phyloP scores from a whole-genome alignment of 331 rosid genomes.

The Quercus lobata region DNA sequence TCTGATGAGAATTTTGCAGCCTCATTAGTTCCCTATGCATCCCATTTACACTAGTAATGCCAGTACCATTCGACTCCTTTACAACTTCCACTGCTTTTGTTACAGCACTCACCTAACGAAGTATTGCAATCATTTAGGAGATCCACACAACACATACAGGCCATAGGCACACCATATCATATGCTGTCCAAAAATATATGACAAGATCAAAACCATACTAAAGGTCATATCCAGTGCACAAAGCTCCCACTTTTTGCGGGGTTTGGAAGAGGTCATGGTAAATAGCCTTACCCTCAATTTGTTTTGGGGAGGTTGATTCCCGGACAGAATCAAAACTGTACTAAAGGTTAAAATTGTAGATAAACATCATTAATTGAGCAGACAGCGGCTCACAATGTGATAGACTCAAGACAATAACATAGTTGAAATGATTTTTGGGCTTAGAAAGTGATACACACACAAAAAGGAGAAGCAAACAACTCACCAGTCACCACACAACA shows the following conservation, averaged over 20 bases:
- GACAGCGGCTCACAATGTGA: too few species aligned
- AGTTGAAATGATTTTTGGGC: too few species aligned
- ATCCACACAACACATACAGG: not conserved
- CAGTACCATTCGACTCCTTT: constrained; percentile 41
- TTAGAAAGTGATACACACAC: too few species aligned
- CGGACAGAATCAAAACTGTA: not conserved
- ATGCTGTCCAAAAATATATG: not conserved
- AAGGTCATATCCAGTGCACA: not conserved
- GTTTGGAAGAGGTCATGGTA: too few species aligned
- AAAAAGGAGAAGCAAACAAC: too few species aligned
- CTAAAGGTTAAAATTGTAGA: not conserved
- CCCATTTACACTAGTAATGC: constrained; percentile 42
- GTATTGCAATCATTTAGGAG: constrained; percentile 18
- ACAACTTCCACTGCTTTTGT: constrained; percentile 64
- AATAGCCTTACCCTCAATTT: too few species aligned
- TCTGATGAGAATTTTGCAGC: constrained; percentile 62
- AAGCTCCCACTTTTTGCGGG: too few species aligned
- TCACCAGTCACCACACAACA: too few species aligned
- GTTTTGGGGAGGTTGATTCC: too few species aligned
- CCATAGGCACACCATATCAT: not conserved
- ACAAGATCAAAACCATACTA: not conserved
- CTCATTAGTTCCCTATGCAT: constrained; percentile 90
- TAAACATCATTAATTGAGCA: too few species aligned
- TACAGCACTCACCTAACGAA: constrained; percentile 53
- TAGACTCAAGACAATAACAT: too few species aligned